A percentile compares a stretch with the other conserved stretches of the same genome.
These are phyloP conservation scores for Phytopythium boreale DNA, from an alignment of 352 stramenopile species.

Conservation along the genomic window DNA sequence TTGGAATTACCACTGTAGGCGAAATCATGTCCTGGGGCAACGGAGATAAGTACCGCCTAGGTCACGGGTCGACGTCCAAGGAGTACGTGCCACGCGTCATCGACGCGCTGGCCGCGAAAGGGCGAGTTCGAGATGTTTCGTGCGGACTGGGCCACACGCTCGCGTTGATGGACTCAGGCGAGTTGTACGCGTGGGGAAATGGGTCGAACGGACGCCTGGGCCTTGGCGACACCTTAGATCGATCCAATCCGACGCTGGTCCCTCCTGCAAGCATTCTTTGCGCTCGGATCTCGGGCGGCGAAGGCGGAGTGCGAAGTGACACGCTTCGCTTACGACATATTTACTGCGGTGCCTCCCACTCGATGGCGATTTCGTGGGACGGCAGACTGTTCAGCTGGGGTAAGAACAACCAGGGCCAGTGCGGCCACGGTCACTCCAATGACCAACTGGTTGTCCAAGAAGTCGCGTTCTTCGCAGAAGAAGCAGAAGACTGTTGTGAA, in stretches of 20 bases:
- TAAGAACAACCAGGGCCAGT: slow-evolving; percentile 88
- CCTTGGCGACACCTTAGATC: slow-evolving; percentile 74
- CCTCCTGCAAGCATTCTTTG: slow-evolving; percentile 4
- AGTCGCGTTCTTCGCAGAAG: slow-evolving; percentile 50
- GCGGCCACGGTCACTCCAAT: slow-evolving; percentile 72
- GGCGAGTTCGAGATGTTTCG: slow-evolving; percentile 49
- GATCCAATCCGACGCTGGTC: slow-evolving; percentile 41
- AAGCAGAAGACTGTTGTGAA: slow-evolving; percentile 47
- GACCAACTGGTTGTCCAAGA: slow-evolving; percentile 60
- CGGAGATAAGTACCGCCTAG: slow-evolving; percentile 78
- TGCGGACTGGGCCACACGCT: slow-evolving; percentile 71
- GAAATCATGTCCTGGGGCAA: slow-evolving; percentile 82
- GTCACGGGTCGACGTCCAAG: slow-evolving; percentile 68
- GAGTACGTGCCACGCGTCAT: slow-evolving; percentile 67
- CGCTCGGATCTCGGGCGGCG: not conserved
- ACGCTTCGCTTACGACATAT: slow-evolving; percentile 29
- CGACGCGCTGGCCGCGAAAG: slow-evolving; percentile 57
- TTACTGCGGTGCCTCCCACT: slow-evolving; percentile 78
- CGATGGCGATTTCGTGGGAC: slow-evolving; percentile 52
- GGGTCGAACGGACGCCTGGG: slow-evolving; percentile 82
- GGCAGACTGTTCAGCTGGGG: slow-evolving; percentile 65
- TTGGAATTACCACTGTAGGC: slow-evolving; percentile 61
- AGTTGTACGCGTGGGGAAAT: slow-evolving; percentile 83
- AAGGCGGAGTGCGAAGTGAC: not conserved
- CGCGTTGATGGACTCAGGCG: slow-evolving; percentile 52